phyloP scores from a whole-genome alignment of 352 stramenopile species.

The Phytophthora vignae region DNA sequence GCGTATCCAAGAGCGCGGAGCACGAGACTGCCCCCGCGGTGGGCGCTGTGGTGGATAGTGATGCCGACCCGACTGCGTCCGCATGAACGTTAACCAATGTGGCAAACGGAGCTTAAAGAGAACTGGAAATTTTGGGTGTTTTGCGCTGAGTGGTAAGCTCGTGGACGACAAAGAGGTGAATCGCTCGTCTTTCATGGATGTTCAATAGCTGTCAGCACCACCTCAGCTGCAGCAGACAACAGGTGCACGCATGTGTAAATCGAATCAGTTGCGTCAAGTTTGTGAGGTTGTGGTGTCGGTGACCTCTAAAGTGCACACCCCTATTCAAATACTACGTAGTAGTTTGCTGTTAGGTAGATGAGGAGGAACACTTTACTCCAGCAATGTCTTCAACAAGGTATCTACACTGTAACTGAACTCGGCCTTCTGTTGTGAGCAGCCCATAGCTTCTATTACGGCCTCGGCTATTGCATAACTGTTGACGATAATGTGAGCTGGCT shows the following conservation, averaged over 20 bases:
- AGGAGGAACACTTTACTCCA: no score
- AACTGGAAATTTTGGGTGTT: slow-evolving; percentile 28
- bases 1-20: slow-evolving; percentile 15
- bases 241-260: slow-evolving; percentile 32
- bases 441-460: no score
- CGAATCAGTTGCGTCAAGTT: slow-evolving; percentile 20
- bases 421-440: no score
- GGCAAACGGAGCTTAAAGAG: slow-evolving; percentile 11
- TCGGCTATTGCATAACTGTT: no score
- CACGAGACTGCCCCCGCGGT: slow-evolving; percentile 15
- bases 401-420: no score
- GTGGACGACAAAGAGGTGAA: slow-evolving; percentile 5
- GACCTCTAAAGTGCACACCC: no score
- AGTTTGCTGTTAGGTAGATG: no score
- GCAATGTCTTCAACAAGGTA: no score
- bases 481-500: no score
- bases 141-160: slow-evolving; percentile 9
- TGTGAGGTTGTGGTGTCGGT: no score
- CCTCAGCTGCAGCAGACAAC: not conserved
- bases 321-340: no score
- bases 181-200: slow-evolving; percentile 19
- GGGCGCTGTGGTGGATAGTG: slow-evolving; percentile 18
- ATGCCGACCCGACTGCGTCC: slow-evolving; percentile 26
- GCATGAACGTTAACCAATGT: slow-evolving; percentile 21
- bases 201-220: slow-evolving; percentile 18